A percentile compares a stretch with the other conserved stretches of the same genome.
Evolutionary conservation across 495 filamentous ascomycete species (phyloP).

Genomic region (Penicillium flavigenum): DNA sequence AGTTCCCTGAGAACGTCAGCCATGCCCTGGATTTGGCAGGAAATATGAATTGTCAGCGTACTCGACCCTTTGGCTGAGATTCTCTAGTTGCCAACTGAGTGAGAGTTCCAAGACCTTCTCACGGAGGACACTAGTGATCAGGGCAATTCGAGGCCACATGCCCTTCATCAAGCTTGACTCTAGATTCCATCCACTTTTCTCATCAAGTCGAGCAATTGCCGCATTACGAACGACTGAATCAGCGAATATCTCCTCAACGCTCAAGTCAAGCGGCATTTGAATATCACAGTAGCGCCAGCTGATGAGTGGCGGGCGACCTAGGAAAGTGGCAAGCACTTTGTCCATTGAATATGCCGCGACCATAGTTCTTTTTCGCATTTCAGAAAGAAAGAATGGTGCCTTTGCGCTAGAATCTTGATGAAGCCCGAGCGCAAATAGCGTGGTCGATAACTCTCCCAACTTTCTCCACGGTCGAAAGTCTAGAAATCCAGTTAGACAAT

Average conservation of each 20-base stretch:
- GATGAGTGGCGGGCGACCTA: constrained; percentile 53
- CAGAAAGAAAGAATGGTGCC: constrained; percentile 46
- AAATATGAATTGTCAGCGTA: constrained; percentile 10
- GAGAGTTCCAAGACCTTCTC: constrained; percentile 58
- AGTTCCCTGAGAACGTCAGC: constrained; percentile 14
- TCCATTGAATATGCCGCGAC: constrained; percentile 45
- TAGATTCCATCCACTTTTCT: constrained; percentile 50
- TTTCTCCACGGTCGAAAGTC: constrained; percentile 32
- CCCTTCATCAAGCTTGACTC: constrained; percentile 33
- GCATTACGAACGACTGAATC: constrained; percentile 37
- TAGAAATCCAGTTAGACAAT: constrained; percentile 2
- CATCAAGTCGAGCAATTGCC: constrained; percentile 39
- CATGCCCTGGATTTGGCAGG: neutral
- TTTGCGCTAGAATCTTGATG: constrained; percentile 42
- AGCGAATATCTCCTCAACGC: constrained; percentile 43
- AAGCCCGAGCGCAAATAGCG: constrained; percentile 51
- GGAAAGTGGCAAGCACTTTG: constrained; percentile 49
- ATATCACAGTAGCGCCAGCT: constrained; percentile 51
- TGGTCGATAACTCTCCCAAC: constrained; percentile 27
- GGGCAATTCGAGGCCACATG: constrained; percentile 38
- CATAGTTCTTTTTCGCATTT: constrained; percentile 49
- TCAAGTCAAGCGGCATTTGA: constrained; percentile 53
- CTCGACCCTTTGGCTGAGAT: constrained; percentile 24
- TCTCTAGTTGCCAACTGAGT: constrained; percentile 34
- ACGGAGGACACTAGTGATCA: constrained; percentile 43